These are phyloP conservation scores for Hymenotorrendiella dingleyae DNA, from an alignment of 2,329 filamentous ascomycete genomes.

Conservation along the genomic window DNA sequence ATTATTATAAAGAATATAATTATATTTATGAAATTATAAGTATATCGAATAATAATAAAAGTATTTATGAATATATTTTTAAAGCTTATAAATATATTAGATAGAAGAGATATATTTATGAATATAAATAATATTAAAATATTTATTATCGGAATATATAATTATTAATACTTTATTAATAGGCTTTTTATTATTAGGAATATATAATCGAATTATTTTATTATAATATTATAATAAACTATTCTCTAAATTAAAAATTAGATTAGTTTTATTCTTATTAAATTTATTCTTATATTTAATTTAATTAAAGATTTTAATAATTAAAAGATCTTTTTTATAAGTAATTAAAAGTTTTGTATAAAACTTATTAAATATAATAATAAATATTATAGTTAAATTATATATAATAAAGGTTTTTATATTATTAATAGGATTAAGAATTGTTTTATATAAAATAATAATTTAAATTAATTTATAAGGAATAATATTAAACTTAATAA, in stretches of 20 bases:
- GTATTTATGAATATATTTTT: too few species aligned
- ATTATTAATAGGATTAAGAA: not conserved
- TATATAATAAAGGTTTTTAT: not conserved
- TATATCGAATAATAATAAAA: too few species aligned
- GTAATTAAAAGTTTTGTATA: not conserved
- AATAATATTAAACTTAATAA: too few species aligned
- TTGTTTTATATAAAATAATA: not conserved
- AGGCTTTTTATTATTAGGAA: not conserved
- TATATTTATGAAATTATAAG: too few species aligned
- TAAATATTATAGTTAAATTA: not conserved
- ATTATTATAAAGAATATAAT: too few species aligned
- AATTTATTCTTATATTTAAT: not conserved
- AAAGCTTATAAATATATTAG: too few species aligned
- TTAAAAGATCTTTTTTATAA: too few species aligned
- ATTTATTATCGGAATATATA: not conserved
- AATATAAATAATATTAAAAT: too few species aligned
- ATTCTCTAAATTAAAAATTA: not conserved
- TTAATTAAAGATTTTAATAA: too few species aligned
- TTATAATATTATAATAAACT: not conserved
- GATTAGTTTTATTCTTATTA: not conserved
- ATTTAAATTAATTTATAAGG: too few species aligned
- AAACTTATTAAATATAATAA: not conserved
- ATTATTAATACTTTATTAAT: not conserved
- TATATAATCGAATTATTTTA: not conserved
- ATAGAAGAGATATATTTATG: too few species aligned